A percentile compares a stretch with the other conserved stretches of the same genome.
Evolutionary conservation across 345 rosid genomes (phyloP).

Genomic region (Dimocarpus longan): DNA sequence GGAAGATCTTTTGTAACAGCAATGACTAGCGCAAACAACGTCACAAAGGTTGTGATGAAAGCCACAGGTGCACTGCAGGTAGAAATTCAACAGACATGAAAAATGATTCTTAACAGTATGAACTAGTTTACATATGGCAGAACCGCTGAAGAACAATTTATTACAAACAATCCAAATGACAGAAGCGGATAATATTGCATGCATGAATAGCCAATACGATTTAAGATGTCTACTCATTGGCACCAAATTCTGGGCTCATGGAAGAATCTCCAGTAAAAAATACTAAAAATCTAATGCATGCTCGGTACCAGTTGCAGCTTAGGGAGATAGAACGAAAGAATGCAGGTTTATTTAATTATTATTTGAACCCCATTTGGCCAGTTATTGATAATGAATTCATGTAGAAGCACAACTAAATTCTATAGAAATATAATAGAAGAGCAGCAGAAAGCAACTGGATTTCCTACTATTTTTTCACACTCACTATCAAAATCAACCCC

Average conservation of each 20-base stretch:
- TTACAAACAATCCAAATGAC: neutral
- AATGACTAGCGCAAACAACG: slow-evolving; percentile 87
- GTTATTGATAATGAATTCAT: slow-evolving; percentile 1
- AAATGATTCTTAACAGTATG: slow-evolving; percentile 15
- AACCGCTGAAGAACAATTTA: slow-evolving; percentile 1
- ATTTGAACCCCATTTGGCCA: neutral
- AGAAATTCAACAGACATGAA: slow-evolving; percentile 17
- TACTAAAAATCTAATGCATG: neutral
- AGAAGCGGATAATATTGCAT: neutral
- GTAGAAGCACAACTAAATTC: neutral
- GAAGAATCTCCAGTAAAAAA: slow-evolving; percentile 1
- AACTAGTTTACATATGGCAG: neutral
- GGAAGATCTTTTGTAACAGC: slow-evolving; percentile 98
- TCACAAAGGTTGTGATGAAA: slow-evolving; percentile 90
- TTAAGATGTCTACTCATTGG: neutral
- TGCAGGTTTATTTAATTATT: neutral
- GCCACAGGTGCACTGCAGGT: slow-evolving; percentile 89
- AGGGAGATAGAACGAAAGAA: neutral
- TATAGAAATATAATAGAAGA: neutral
- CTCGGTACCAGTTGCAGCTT: neutral
- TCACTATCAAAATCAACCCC: slow-evolving; percentile 5
- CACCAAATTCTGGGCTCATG: neutral
- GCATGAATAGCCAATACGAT: neutral
- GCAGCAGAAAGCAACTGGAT: neutral
- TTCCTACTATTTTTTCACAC: neutral